These are phyloP conservation scores for Calocybe gambosa DNA, from an alignment of 1,284 basidiomycete genomes.

Conservation along the genomic window DNA sequence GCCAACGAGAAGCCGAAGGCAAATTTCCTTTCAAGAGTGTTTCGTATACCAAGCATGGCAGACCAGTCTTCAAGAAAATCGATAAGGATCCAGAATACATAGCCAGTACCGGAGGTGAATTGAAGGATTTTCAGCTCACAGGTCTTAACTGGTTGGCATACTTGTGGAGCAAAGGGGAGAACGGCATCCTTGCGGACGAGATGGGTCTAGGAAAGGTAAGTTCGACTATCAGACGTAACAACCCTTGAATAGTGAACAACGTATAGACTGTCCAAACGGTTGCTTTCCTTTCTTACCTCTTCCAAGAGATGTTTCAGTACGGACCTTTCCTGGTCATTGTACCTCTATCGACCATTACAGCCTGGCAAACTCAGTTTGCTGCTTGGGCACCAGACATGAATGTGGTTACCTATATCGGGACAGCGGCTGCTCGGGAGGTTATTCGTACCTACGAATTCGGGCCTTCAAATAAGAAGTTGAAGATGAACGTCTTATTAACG, in stretches of 20 bases:
- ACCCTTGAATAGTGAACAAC: conserved; percentile 5
- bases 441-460: conserved; percentile 95
- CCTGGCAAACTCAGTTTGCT: conserved; percentile 96
- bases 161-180: conserved; percentile 91
- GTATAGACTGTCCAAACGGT: conserved; percentile 91
- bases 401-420: conserved; percentile 96
- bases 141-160: conserved; percentile 99
- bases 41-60: conserved; percentile 59
- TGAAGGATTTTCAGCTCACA: conserved; percentile 98
- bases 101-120: conserved; percentile 64
- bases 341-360: conserved; percentile 94
- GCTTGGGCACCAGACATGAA: conserved; percentile 97
- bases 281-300: conserved; percentile 92
- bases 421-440: conserved; percentile 80
- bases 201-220: conserved; percentile 96
- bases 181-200: conserved; percentile 98
- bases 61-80: conserved; percentile 86
- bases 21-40: conserved; percentile 86
- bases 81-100: conserved; percentile 90
- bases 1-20: conserved; percentile 70
- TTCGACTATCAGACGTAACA: conserved; percentile 3
- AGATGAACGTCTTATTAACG: conserved; percentile 96
- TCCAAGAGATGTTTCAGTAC: conserved; percentile 89
- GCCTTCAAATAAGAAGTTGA: conserved; percentile 77
- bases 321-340: conserved; percentile 98